Evolutionary conservation across 331 rosid species (phyloP), one percentile per base, ranked within the genome.

Genomic region (Cydonia oblonga): DNA sequence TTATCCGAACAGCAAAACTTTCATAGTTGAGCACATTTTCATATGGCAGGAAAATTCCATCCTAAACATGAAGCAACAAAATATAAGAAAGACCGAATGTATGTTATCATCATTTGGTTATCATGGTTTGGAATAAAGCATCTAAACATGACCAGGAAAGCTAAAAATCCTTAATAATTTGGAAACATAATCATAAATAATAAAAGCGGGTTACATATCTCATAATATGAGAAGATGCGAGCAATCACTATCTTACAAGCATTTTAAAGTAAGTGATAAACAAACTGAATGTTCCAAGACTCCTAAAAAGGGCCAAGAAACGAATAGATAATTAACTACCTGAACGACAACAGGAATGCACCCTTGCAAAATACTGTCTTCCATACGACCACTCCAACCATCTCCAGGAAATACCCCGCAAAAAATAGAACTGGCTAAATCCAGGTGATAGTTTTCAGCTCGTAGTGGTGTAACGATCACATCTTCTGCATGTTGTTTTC

Each of bases 351-450:
- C 95, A 15, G 97, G 97, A 76, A 92, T 85, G 90, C 97, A 92
- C 30, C 97, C 97, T 79, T 92, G 91, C 86, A 92, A 81, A 73
- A 92, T 82, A 80, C 97, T 92, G 66, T 92, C 97, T 81, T 92
- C 96, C 96, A 92, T 84, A 32, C 95, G 95, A 35, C 96, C 97
- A 70, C 97, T 92, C 97, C 97, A 92, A 70, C 96, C 97, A 80
- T 92, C 97, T 38, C 96, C 96, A 0, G 95, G 96, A 78, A 92
- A 84, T 69, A 92, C 96, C 46, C 97, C 96, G 0, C 96, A 92
- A 86, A 92, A 90, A 75, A 84, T 79, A 78, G 96, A 90, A 75
- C 77, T 81, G 64, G 96, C 92, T 85, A 92, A 49, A 75, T 84
- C 96, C 62, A 49, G 76, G 6, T 88, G 90, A 84, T 92, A 92